phyloP scores from a whole-genome alignment of 306 rosid genomes.

The Cicer chorassanicum region DNA sequence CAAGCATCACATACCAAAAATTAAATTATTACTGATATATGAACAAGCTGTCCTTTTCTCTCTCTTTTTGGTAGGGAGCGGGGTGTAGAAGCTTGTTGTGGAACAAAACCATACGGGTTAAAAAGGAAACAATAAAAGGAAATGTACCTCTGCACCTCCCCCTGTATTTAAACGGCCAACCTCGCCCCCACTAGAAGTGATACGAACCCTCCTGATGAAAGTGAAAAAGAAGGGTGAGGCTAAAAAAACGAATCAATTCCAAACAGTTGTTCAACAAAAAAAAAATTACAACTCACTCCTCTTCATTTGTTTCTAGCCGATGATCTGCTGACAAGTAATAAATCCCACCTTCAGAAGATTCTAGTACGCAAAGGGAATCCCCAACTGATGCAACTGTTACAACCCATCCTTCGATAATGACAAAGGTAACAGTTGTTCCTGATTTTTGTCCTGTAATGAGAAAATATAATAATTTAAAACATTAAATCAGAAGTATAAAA shows the following conservation, averaged over 20 bases:
- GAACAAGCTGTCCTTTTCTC: background rate
- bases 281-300: conserved; percentile 69
- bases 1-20: conserved; percentile 22
- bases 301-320: conserved; percentile 92
- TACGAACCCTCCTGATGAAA: conserved; percentile 79
- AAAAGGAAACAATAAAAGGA: conserved; percentile 28
- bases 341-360: conserved; percentile 87
- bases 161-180: conserved; percentile 99
- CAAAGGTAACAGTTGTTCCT: conserved; percentile 97
- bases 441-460: conserved; percentile 73
- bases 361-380: conserved; percentile 93
- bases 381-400: conserved; percentile 99
- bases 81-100: conserved; percentile 1
- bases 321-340: conserved; percentile 97
- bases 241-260: conserved; percentile 20
- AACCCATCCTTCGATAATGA: conserved; percentile 96
- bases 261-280: conserved; percentile 29
- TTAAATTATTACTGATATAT: background rate
- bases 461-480: background rate
- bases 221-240: conserved; percentile 35
- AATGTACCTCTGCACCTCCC: conserved; percentile 94
- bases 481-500: conserved; percentile 11
- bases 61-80: background rate
- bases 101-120: conserved; percentile 21
- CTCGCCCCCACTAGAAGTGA: conserved; percentile 93